A percentile compares a stretch with the other conserved stretches of the same genome.
Evolutionary conservation across 2,329 filamentous ascomycete species (phyloP).

Genomic region (Ceratocystis eucalypticola): DNA sequence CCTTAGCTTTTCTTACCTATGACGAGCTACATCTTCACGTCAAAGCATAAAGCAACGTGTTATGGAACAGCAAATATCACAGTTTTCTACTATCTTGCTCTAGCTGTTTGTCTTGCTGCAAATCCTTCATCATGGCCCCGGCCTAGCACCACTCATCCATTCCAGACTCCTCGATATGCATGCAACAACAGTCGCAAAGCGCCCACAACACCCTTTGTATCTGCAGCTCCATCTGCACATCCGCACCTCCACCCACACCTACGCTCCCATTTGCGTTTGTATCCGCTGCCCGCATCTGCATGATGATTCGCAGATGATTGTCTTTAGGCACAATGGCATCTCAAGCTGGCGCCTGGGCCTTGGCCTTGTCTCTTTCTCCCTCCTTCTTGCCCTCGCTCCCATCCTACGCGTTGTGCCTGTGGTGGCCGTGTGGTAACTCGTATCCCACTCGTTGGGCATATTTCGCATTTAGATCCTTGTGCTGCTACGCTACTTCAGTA

Average conservation of each 20-base stretch:
- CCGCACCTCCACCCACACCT: not conserved
- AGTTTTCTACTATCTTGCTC: not conserved
- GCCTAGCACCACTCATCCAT: not conserved
- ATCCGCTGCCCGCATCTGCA: constrained; percentile 4
- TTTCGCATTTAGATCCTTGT: too few species aligned
- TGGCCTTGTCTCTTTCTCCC: not conserved
- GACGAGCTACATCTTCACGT: constrained; percentile 5
- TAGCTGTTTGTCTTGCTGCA: not conserved
- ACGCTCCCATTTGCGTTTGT: not conserved
- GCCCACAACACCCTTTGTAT: not conserved
- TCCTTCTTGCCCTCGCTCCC: not conserved
- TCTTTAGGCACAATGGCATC: constrained; percentile 7
- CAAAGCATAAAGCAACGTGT: not conserved
- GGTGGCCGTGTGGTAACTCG: not conserved
- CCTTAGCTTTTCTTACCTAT: not conserved
- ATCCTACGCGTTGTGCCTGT: not conserved
- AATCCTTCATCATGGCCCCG: not conserved
- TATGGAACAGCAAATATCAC: not conserved
- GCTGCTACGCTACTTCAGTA: too few species aligned
- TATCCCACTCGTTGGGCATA: constrained; percentile 2
- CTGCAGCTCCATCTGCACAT: not conserved
- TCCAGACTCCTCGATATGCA: not conserved
- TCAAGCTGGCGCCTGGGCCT: not conserved
- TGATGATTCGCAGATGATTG: constrained; percentile 8
- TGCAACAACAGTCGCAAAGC: not conserved